phyloP scores from a whole-genome alignment of 768 basidiomycete genomes.

The Favolaschia claudopus region DNA sequence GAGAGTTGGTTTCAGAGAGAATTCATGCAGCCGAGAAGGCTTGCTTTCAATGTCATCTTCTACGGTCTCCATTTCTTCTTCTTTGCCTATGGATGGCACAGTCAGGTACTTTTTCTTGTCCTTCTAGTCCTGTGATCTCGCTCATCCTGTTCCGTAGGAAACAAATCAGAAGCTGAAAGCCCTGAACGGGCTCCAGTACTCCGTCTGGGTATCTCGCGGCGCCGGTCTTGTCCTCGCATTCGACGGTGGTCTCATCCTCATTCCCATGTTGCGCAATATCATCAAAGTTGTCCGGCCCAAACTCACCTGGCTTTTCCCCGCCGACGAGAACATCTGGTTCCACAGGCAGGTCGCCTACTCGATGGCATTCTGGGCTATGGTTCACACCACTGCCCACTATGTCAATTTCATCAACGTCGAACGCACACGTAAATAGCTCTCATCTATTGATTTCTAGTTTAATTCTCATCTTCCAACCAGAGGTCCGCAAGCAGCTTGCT shows the following conservation, averaged over 20 bases:
- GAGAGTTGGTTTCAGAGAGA: constrained; percentile 79
- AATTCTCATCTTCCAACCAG: constrained; percentile 43
- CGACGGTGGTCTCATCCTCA: constrained; percentile 84
- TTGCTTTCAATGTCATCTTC: constrained; percentile 80
- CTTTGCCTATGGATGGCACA: constrained; percentile 90
- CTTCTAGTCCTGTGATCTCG: background rate
- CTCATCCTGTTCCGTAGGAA: constrained; percentile 46
- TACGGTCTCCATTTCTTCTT: constrained; percentile 78
- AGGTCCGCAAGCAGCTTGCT: constrained; percentile 81
- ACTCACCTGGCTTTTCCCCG: constrained; percentile 84
- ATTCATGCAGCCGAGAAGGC: constrained; percentile 67
- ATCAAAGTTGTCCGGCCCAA: constrained; percentile 85
- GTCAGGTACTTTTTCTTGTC: constrained; percentile 58
- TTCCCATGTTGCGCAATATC: constrained; percentile 91
- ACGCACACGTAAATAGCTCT: constrained; percentile 68
- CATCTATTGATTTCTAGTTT: background rate
- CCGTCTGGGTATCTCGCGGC: constrained; percentile 91
- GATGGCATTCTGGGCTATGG: constrained; percentile 91
- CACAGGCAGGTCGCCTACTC: constrained; percentile 95
- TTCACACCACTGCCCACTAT: constrained; percentile 94
- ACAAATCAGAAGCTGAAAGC: constrained; percentile 70
- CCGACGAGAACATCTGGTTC: constrained; percentile 97
- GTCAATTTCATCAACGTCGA: constrained; percentile 95
- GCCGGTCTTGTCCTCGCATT: constrained; percentile 91
- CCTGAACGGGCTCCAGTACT: constrained; percentile 81